phyloP scores from a whole-genome alignment of 2,329 filamentous ascomycete species.

The Hansfordia pulvinata region DNA sequence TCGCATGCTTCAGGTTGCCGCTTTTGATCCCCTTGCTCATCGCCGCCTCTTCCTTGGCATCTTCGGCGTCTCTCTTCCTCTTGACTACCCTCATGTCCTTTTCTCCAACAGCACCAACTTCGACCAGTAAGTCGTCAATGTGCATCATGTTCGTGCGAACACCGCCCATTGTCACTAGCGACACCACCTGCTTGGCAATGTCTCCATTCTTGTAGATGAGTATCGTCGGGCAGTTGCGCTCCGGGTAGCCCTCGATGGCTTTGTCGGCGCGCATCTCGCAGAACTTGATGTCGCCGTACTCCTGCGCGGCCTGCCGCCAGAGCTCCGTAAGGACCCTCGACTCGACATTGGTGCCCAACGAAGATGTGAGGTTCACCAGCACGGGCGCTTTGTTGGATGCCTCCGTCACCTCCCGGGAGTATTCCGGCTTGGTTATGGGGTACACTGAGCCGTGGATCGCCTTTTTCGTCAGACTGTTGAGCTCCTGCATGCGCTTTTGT shows the following conservation, averaged over 20 bases:
- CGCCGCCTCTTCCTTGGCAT: constrained; percentile 43
- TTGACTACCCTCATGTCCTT: constrained; percentile 67
- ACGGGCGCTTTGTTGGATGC: constrained; percentile 58
- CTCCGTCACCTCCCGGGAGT: constrained; percentile 81
- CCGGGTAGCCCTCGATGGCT: constrained; percentile 94
- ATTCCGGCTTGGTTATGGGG: constrained; percentile 88
- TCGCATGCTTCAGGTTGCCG: constrained; percentile 31
- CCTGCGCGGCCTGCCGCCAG: constrained; percentile 70
- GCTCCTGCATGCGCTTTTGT: constrained; percentile 74
- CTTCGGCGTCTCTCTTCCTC: constrained; percentile 43
- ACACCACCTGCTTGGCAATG: constrained; percentile 86
- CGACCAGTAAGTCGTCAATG: constrained; percentile 69
- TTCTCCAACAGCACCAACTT: constrained; percentile 65
- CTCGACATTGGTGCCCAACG: constrained; percentile 68
- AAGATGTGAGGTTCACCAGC: constrained; percentile 71
- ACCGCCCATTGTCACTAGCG: constrained; percentile 66
- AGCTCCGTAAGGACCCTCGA: constrained; percentile 72
- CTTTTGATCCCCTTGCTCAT: constrained; percentile 36
- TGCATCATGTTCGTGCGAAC: constrained; percentile 56
- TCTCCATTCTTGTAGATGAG: constrained; percentile 86
- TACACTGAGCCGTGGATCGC: constrained; percentile 83
- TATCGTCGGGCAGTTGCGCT: constrained; percentile 88
- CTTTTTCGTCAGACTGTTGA: constrained; percentile 61
- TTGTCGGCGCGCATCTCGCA: constrained; percentile 87
- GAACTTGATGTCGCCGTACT: constrained; percentile 93